phyloP scores from a whole-genome alignment of 2,329 filamentous ascomycete genomes.

The Pseudogymnoascus sp. region DNA sequence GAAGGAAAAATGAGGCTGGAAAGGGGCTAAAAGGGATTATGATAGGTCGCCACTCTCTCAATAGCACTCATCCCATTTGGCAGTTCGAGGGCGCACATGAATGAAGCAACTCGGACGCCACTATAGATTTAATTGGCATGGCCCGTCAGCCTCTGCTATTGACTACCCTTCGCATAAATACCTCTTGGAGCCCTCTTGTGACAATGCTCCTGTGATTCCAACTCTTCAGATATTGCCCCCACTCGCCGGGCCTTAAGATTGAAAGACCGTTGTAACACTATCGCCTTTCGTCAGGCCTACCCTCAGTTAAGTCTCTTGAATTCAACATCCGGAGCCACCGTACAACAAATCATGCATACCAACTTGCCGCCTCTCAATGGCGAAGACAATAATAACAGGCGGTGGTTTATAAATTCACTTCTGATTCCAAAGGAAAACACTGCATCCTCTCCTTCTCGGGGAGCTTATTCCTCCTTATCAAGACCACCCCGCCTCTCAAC shows the following conservation, averaged over 20 bases:
- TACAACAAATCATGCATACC: neutral
- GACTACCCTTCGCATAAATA: neutral
- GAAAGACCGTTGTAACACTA: neutral
- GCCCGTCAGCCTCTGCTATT: too few relatives aligned
- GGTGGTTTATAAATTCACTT: neutral
- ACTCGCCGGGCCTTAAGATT: neutral
- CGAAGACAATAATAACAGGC: neutral
- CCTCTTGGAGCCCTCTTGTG: neutral
- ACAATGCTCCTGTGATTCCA: neutral
- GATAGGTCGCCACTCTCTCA: too few relatives aligned
- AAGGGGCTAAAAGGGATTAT: too few relatives aligned
- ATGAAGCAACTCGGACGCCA: too few relatives aligned
- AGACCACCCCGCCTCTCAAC: too few relatives aligned
- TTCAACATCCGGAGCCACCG: neutral
- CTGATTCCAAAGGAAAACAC: too few relatives aligned
- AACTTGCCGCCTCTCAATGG: neutral
- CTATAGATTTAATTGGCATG: too few relatives aligned
- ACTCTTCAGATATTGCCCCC: neutral
- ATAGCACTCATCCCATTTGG: too few relatives aligned
- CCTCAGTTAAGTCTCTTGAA: neutral
- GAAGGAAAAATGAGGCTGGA: too few relatives aligned
- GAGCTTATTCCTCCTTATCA: too few relatives aligned
- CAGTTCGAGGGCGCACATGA: too few relatives aligned
- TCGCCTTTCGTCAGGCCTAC: neutral
- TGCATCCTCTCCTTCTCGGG: neutral